These are phyloP conservation scores for Ilyonectria mors-panacis DNA, from an alignment of 2,329 filamentous ascomycete genomes.

Conservation along the genomic window DNA sequence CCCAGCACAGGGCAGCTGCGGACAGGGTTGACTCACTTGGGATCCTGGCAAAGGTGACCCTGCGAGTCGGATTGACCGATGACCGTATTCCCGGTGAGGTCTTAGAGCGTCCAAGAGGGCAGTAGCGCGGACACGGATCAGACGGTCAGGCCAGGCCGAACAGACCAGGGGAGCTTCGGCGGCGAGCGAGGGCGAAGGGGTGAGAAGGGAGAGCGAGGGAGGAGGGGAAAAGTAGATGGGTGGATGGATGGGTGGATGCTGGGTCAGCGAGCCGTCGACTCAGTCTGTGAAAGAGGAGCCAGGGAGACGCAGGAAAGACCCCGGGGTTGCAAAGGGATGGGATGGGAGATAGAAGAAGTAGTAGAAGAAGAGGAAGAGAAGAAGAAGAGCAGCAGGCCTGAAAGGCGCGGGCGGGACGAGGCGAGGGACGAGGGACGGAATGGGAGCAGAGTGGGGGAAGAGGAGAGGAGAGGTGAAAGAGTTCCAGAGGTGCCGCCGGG, in stretches of 20 bases:
- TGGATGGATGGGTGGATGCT: background rate
- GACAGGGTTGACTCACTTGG: constrained; percentile 28
- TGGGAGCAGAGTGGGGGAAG: constrained; percentile 25
- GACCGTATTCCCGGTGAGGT: constrained; percentile 28
- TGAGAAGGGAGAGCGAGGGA: constrained; percentile 16
- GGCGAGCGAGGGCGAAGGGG: constrained; percentile 11
- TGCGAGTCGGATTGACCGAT: constrained; percentile 29
- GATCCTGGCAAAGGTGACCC: constrained; percentile 25
- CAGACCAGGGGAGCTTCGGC: constrained; percentile 4
- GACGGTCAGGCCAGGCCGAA: constrained; percentile 10
- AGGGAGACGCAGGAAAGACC: constrained; percentile 33
- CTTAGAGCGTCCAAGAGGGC: constrained; percentile 16
- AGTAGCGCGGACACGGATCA: constrained; percentile 24
- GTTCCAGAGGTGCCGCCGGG: constrained; percentile 42
- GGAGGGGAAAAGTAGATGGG: constrained; percentile 2
- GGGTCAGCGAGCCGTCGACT: background rate
- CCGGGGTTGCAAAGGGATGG: constrained; percentile 17
- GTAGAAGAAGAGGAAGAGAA: constrained; percentile 10
- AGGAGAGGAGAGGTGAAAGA: constrained; percentile 31
- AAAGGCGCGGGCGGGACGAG: constrained; percentile 26
- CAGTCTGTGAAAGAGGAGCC: constrained; percentile 20
- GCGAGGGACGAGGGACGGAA: constrained; percentile 30
- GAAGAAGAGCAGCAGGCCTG: constrained; percentile 26
- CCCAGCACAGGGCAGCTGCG: constrained; percentile 3
- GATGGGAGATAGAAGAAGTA: constrained; percentile 5